Evolutionary conservation across 2,329 filamentous ascomycete species (phyloP).

Genomic region (Pyrenochaeta sp.): DNA sequence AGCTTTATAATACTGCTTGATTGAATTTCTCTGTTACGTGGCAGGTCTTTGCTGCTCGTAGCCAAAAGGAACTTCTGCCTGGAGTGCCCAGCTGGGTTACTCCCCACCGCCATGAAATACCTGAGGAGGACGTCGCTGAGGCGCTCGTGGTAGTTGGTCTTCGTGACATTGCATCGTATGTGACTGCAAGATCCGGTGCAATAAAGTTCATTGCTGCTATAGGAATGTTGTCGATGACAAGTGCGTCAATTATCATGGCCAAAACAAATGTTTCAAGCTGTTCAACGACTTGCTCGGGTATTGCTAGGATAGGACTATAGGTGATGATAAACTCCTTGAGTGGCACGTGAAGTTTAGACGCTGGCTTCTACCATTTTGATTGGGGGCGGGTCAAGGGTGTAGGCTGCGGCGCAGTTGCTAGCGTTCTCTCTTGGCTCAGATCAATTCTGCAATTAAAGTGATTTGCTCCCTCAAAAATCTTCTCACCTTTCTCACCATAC

Average conservation of each 20-base stretch:
- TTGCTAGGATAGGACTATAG: not conserved
- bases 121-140: not conserved
- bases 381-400: too few species aligned
- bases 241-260: not conserved
- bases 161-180: not conserved
- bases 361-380: too few species aligned
- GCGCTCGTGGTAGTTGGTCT: not conserved
- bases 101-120: not conserved
- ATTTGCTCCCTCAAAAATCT: too few species aligned
- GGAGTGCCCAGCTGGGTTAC: not conserved
- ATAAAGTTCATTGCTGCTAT: not conserved
- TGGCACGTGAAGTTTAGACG: too few species aligned
- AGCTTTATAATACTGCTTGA: not conserved
- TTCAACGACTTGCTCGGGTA: not conserved
- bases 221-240: not conserved
- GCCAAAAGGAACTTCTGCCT: conserved; percentile 4
- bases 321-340: not conserved
- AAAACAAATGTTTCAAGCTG: not conserved
- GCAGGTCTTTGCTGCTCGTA: conserved; percentile 1
- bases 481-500: too few species aligned
- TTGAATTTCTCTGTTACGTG: not conserved
- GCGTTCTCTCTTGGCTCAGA: too few species aligned
- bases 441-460: too few species aligned
- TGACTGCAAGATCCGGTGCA: not conserved
- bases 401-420: too few species aligned